phyloP scores from a whole-genome alignment of 768 basidiomycete species.

The Nevesoporus exiguus region DNA sequence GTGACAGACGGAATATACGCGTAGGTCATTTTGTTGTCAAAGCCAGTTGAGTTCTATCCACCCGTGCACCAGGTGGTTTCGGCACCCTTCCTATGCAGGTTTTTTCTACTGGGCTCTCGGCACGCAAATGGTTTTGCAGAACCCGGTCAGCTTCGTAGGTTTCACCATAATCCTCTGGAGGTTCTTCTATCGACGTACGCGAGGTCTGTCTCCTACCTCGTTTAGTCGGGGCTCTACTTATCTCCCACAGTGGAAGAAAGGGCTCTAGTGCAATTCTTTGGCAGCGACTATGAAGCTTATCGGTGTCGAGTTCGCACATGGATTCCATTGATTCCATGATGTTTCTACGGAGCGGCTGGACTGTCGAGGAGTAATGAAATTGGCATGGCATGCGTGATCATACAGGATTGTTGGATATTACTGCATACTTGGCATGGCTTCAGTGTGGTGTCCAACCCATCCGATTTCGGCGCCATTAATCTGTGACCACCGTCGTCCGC shows the following conservation, averaged over 20 bases:
- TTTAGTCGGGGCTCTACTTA: constrained; percentile 1
- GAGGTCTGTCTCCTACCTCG: constrained; percentile 49
- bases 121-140: constrained; percentile 89
- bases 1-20: constrained; percentile 89
- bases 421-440: constrained; percentile 21
- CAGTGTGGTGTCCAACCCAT: constrained; percentile 12
- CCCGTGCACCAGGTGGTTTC: constrained; percentile 40
- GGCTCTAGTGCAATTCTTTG: constrained; percentile 83
- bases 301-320: constrained; percentile 73
- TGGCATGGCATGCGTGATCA: constrained; percentile 28
- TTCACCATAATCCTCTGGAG: constrained; percentile 72
- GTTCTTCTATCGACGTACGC: constrained; percentile 82
- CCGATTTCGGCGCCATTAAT: constrained; percentile 28
- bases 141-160: constrained; percentile 65
- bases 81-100: constrained; percentile 95
- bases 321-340: constrained; percentile 80
- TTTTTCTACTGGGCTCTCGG: constrained; percentile 99
- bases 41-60: not conserved
- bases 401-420: constrained; percentile 24
- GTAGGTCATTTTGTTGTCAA: constrained; percentile 43
- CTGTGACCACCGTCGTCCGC: constrained; percentile 56
- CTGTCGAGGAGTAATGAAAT: constrained; percentile 4
- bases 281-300: constrained; percentile 79
- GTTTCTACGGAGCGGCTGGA: not conserved
- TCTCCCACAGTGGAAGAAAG: constrained; percentile 68